Evolutionary conservation across 495 filamentous ascomycete genomes (phyloP).

Genomic region (Aspergillus bertholletiae): DNA sequence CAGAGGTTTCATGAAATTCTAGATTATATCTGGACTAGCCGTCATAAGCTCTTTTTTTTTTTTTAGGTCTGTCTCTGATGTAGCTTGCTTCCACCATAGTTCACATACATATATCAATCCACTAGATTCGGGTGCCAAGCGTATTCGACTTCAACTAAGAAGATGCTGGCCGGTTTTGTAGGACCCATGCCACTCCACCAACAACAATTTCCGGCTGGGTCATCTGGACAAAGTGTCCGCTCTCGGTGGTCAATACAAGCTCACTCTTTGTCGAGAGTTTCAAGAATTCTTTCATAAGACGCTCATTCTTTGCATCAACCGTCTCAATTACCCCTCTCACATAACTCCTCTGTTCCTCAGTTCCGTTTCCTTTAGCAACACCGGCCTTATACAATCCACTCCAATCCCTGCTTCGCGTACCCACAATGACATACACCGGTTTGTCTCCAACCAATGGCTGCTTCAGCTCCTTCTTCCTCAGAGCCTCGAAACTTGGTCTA

Average conservation of each 20-base stretch:
- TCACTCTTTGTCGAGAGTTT: slow-evolving; percentile 29
- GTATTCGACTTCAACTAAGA: neutral
- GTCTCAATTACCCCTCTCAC: slow-evolving; percentile 28
- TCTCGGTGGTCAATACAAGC: slow-evolving; percentile 25
- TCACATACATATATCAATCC: too few species aligned
- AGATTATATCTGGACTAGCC: too few species aligned
- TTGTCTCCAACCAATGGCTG: slow-evolving; percentile 9
- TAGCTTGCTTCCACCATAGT: too few species aligned
- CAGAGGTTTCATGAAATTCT: too few species aligned
- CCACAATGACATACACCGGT: slow-evolving; percentile 20
- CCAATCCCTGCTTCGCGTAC: slow-evolving; percentile 26
- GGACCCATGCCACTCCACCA: slow-evolving; percentile 25
- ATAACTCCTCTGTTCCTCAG: slow-evolving; percentile 27
- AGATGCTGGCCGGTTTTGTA: slow-evolving; percentile 16
- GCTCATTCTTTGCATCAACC: slow-evolving; percentile 27
- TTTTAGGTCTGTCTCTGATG: too few species aligned
- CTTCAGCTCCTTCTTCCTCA: slow-evolving; percentile 11
- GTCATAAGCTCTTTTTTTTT: too few species aligned
- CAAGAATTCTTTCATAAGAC: slow-evolving; percentile 26
- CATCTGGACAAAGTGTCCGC: slow-evolving; percentile 34
- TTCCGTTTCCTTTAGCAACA: slow-evolving; percentile 29
- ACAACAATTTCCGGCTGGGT: slow-evolving; percentile 10
- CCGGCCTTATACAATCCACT: slow-evolving; percentile 27
- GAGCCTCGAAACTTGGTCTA: slow-evolving; percentile 7
- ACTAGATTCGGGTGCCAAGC: too few species aligned